A percentile compares a stretch with the other conserved stretches of the same genome.
Evolutionary conservation across 1,139 yeast genomes (phyloP).

Genomic region (Saccharomycopsis hybrid): DNA sequence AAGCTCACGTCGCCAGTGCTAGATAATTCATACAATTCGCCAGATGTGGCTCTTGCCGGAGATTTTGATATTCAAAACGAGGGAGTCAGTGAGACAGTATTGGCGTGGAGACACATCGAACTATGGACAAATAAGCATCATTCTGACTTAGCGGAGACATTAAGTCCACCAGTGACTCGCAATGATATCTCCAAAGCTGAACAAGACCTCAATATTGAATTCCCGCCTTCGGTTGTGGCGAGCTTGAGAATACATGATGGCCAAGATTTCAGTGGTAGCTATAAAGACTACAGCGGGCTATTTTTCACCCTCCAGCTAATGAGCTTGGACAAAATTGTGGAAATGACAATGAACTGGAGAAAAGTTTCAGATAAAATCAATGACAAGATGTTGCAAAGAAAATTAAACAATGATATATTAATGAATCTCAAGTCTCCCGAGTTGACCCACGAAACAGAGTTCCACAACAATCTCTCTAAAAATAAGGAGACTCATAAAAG

Average conservation of each 20-base stretch:
- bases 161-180: constrained; percentile 58
- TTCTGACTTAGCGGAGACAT: constrained; percentile 49
- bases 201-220: constrained; percentile 47
- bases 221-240: constrained; percentile 57
- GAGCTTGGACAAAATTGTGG: constrained; percentile 58
- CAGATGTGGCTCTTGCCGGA: constrained; percentile 12
- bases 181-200: constrained; percentile 60
- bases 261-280: constrained; percentile 45
- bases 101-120: constrained; percentile 69
- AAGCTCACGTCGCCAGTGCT: constrained; percentile 13
- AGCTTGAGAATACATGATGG: constrained; percentile 65
- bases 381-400: constrained; percentile 22
- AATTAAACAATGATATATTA: constrained; percentile 9
- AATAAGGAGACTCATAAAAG: constrained; percentile 2
- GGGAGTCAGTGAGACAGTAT: constrained; percentile 56
- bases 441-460: constrained; percentile 14
- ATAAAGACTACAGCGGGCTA: constrained; percentile 53
- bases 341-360: constrained; percentile 63
- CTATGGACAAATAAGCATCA: constrained; percentile 51
- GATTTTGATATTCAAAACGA: constrained; percentile 30
- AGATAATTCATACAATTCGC: constrained; percentile 16
- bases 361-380: constrained; percentile 48
- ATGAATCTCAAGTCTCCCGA: constrained; percentile 15
- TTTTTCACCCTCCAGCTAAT: constrained; percentile 58
- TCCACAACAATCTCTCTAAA: constrained; percentile 9